These are phyloP conservation scores for Aspergillus phoenicis DNA, from an alignment of 2,329 filamentous ascomycete species.

Conservation along the genomic window DNA sequence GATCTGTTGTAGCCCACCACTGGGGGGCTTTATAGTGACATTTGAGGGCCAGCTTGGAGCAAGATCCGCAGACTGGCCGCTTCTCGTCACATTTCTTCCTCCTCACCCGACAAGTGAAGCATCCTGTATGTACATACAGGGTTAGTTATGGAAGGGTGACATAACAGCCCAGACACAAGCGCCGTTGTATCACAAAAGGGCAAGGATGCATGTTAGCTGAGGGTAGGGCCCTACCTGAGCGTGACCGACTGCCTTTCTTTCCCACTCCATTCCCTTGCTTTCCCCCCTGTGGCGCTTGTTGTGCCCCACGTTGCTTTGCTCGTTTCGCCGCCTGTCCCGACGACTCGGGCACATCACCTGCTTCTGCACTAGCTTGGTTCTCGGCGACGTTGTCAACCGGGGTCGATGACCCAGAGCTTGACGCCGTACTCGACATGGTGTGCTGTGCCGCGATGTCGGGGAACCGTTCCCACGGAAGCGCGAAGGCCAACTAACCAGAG, in stretches of 20 bases:
- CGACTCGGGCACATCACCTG: background rate
- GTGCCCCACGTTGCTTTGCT: background rate
- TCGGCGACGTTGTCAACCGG: background rate
- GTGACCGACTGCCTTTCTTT: slow-evolving; percentile 3
- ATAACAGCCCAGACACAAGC: background rate
- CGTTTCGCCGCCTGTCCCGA: background rate
- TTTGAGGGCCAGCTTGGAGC: slow-evolving; percentile 71
- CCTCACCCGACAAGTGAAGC: slow-evolving; percentile 67
- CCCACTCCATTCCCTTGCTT: background rate
- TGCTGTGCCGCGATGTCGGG: background rate
- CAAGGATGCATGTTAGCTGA: background rate
- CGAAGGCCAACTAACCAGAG: background rate
- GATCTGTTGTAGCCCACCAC: slow-evolving; percentile 95
- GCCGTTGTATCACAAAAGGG: background rate
- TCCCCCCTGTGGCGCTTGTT: background rate
- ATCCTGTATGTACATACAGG: slow-evolving; percentile 48
- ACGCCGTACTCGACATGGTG: background rate
- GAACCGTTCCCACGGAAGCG: background rate
- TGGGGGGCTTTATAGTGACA: slow-evolving; percentile 95
- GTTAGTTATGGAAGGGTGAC: background rate
- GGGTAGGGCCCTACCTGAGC: slow-evolving; percentile 10
- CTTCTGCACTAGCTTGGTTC: background rate
- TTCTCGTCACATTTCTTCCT: slow-evolving; percentile 70
- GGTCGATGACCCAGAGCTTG: background rate
- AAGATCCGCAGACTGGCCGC: slow-evolving; percentile 63